Percentiles rank a stretch among this genome's conserved stretches.
Conservation (phyloP, 345 rosid genomes). For the Syzygium oleosum region DNA sequence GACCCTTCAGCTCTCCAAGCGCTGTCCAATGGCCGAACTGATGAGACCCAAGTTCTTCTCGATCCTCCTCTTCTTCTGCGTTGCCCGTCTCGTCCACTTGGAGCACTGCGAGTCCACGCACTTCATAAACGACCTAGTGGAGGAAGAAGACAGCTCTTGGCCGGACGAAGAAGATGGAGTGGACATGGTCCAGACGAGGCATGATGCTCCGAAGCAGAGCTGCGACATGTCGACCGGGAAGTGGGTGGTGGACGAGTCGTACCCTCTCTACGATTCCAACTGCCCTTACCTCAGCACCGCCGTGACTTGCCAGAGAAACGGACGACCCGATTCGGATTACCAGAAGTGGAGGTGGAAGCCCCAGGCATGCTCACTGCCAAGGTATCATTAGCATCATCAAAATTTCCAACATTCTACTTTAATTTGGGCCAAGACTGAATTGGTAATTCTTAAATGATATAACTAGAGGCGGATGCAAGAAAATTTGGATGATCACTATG, state of each 20-base stretch:
- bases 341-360: slow-evolving; percentile 95
- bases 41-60: background rate
- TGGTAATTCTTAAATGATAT: too few species aligned
- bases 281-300: slow-evolving; percentile 83
- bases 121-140: background rate
- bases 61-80: background rate
- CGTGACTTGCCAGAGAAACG: slow-evolving; percentile 75
- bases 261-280: slow-evolving; percentile 71
- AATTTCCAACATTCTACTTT: background rate
- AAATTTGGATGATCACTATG: background rate
- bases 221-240: slow-evolving; percentile 70
- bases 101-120: background rate
- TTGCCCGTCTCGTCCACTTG: background rate
- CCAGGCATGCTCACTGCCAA: slow-evolving; percentile 60
- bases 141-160: slow-evolving; percentile 9
- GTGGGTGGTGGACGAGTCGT: slow-evolving; percentile 69
- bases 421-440: background rate
- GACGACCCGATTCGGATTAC: slow-evolving; percentile 86
- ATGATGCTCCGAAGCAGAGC: slow-evolving; percentile 11
- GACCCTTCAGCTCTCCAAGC: background rate
- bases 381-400: slow-evolving; percentile 28
- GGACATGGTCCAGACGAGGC: slow-evolving; percentile 29
- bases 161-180: slow-evolving; percentile 26
- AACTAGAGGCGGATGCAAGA: background rate
- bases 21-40: background rate